Conservation (phyloP, 2,329 filamentous ascomycete genomes). For the Aspergillus awamori region DNA sequence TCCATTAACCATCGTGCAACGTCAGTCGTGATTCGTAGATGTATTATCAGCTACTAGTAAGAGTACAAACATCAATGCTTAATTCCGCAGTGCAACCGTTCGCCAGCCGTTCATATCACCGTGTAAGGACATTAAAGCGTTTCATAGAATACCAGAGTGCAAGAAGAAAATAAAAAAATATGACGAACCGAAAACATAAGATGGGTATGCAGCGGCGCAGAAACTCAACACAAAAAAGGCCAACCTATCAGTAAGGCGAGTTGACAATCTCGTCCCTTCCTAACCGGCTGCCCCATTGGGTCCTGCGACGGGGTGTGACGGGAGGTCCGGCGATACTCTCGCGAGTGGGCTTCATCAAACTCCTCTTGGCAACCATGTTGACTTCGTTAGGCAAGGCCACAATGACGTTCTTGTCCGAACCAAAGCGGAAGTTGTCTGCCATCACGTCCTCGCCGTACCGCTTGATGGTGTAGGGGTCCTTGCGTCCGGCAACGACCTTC, state of each 20-base stretch:
- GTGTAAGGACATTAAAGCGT: not conserved
- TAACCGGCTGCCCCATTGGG: constrained; percentile 50
- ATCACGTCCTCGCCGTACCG: constrained; percentile 93
- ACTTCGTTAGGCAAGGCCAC: constrained; percentile 96
- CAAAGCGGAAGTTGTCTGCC: constrained; percentile 97
- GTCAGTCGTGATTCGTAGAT: constrained; percentile 13
- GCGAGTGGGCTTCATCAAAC: constrained; percentile 82
- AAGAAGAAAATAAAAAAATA: constrained; percentile 6
- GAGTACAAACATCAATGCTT: not conserved
- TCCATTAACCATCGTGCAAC: not conserved
- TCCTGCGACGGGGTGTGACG: constrained; percentile 50
- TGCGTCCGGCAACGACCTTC: constrained; percentile 78
- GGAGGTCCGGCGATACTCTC: constrained; percentile 78
- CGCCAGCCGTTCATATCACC: constrained; percentile 5
- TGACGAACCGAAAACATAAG: constrained; percentile 15
- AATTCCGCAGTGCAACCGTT: constrained; percentile 3
- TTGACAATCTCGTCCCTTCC: constrained; percentile 84
- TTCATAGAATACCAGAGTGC: constrained; percentile 5
- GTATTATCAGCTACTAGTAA: constrained; percentile 17
- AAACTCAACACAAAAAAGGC: constrained; percentile 15
- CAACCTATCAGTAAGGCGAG: constrained; percentile 57
- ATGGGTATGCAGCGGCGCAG: constrained; percentile 33
- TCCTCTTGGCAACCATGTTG: constrained; percentile 90
- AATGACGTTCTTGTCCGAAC: constrained; percentile 96
- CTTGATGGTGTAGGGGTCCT: constrained; percentile 94